These are phyloP conservation scores for Chlamydomonas eustigma DNA, from an alignment of 139 green algal genomes.

Conservation along the genomic window DNA sequence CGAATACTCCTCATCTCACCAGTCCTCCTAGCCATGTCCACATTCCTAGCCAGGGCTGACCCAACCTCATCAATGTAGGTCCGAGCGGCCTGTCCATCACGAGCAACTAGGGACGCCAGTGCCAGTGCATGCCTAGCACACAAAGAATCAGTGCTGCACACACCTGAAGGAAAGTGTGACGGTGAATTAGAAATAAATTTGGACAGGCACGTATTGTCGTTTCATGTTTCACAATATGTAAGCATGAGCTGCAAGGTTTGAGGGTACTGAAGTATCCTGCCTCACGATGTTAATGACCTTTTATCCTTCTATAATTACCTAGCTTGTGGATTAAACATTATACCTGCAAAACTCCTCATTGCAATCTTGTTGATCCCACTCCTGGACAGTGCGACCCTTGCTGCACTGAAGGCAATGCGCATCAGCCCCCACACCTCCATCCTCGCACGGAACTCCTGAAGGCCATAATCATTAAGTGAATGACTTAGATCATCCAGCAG, in stretches of 20 bases:
- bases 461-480: no score
- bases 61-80: conserved; percentile 26
- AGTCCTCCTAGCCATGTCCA: conserved; percentile 36
- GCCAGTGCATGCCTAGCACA: conserved; percentile 70
- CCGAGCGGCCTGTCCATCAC: conserved; percentile 20
- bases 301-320: no score
- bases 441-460: conserved; percentile 12
- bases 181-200: no score
- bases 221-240: no score
- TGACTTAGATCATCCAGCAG: no score
- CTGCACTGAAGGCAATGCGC: conserved; percentile 29
- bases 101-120: conserved; percentile 47
- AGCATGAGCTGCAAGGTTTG: no score
- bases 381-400: conserved; percentile 28
- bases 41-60: conserved; percentile 34
- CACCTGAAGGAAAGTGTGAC: conserved; percentile 21
- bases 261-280: no score
- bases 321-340: no score
- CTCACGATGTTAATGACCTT: no score
- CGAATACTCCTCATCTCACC: no score
- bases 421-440: conserved; percentile 32
- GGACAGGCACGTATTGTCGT: no score
- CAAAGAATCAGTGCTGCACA: conserved; percentile 53
- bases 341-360: conserved; percentile 23
- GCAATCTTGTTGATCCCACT: conserved; percentile 28